These are phyloP conservation scores for Claviceps pazoutovae DNA, from an alignment of 2,329 filamentous ascomycete species.

Conservation along the genomic window DNA sequence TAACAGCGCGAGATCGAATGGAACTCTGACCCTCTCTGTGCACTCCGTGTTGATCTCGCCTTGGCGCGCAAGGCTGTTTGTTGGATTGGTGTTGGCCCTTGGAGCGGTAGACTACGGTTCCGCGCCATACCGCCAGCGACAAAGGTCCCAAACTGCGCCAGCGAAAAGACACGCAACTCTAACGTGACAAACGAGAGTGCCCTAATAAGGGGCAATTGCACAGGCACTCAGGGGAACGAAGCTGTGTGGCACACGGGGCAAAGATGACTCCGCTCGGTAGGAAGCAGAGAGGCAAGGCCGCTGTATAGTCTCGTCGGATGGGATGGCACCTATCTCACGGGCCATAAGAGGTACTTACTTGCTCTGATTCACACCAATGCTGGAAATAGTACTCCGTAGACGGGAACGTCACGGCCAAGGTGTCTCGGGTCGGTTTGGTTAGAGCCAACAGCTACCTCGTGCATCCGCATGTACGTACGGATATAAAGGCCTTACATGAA, in stretches of 20 bases:
- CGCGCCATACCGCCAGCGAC: conserved; percentile 72
- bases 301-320: conserved; percentile 63
- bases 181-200: conserved; percentile 83
- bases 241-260: background rate
- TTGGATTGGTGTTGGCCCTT: conserved; percentile 32
- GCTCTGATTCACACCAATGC: conserved; percentile 42
- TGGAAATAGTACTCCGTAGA: conserved; percentile 55
- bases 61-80: conserved; percentile 20
- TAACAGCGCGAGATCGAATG: conserved; percentile 31
- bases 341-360: conserved; percentile 13
- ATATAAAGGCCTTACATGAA: too few relatives aligned
- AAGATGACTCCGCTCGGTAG: background rate
- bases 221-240: conserved; percentile 46
- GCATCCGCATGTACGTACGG: too few relatives aligned
- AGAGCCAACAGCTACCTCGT: background rate
- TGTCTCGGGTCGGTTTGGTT: background rate
- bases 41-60: conserved; percentile 32
- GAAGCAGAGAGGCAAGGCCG: background rate
- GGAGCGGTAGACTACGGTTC: conserved; percentile 63
- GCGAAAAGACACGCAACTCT: conserved; percentile 73
- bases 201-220: conserved; percentile 60
- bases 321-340: conserved; percentile 28
- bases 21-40: conserved; percentile 47
- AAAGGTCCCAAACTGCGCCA: conserved; percentile 80
- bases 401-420: conserved; percentile 55